Evolutionary conservation across 176 grass and related monocot species (phyloP).

Genomic region (Eremochloa ophiuroides): DNA sequence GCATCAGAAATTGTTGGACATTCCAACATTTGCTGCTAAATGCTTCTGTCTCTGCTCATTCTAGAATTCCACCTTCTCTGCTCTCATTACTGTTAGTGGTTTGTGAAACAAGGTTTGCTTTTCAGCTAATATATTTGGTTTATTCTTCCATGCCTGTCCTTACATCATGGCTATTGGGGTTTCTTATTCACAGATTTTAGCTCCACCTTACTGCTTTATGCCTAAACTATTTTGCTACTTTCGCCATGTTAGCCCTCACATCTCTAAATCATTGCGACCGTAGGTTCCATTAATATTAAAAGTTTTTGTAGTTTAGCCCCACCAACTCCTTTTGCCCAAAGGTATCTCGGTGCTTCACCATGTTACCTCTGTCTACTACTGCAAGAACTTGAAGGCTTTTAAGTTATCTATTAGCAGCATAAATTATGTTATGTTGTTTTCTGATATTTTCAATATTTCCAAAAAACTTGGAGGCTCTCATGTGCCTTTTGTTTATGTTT

Average conservation of each 20-base stretch:
- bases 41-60: neutral
- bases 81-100: slow-evolving; percentile 19
- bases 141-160: neutral
- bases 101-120: slow-evolving; percentile 18
- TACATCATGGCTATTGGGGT: slow-evolving; percentile 29
- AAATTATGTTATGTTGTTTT: neutral
- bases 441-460: slow-evolving; percentile 6
- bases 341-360: slow-evolving; percentile 2
- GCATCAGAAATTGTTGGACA: neutral
- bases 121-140: slow-evolving; percentile 22
- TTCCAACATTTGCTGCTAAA: neutral
- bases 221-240: slow-evolving; percentile 19
- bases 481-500: neutral
- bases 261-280: slow-evolving; percentile 9
- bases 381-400: neutral
- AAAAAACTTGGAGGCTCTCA: neutral
- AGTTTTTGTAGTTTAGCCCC: neutral
- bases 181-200: slow-evolving; percentile 8
- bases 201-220: neutral
- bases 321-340: slow-evolving; percentile 15
- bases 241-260: neutral
- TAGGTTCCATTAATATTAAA: slow-evolving; percentile 8
- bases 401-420: neutral
- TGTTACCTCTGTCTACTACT: neutral
- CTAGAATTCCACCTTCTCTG: neutral